Conservation (phyloP, 1,284 basidiomycete species). For the Cryptococcus amylolentus region DNA sequence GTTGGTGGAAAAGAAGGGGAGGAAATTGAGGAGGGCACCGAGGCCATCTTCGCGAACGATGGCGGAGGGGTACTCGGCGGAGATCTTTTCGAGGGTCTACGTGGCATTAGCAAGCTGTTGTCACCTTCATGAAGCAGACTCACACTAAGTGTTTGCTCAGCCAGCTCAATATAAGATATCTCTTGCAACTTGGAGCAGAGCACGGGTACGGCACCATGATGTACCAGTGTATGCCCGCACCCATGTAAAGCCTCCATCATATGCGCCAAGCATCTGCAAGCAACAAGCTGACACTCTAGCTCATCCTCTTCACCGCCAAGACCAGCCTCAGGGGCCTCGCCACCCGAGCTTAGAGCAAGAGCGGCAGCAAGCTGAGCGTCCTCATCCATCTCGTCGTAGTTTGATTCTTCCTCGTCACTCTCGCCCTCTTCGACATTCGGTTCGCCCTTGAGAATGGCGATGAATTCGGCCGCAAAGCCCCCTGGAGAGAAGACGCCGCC, state of each 20-base stretch:
- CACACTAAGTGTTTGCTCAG: constrained; percentile 92
- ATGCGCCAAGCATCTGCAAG: constrained; percentile 90
- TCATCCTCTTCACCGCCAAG: constrained; percentile 51
- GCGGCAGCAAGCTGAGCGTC: constrained; percentile 81
- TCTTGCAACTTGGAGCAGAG: constrained; percentile 92
- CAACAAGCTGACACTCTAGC: constrained; percentile 84
- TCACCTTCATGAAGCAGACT: constrained; percentile 50
- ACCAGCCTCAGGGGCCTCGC: constrained; percentile 25
- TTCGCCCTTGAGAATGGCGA: constrained; percentile 84
- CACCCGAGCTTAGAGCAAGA: constrained; percentile 56
- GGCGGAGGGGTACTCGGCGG: constrained; percentile 87
- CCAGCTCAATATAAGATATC: constrained; percentile 93
- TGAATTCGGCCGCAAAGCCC: constrained; percentile 85
- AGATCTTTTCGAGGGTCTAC: constrained; percentile 94
- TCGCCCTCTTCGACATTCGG: constrained; percentile 40
- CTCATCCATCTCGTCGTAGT: constrained; percentile 57
- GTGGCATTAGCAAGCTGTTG: constrained; percentile 15
- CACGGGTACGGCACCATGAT: constrained; percentile 90
- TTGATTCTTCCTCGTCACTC: constrained; percentile 45
- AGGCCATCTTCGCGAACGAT: constrained; percentile 92
- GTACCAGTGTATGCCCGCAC: constrained; percentile 87
- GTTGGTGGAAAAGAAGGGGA: constrained; percentile 95
- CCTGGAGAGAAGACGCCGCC: constrained; percentile 85
- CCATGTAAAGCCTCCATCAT: constrained; percentile 95
- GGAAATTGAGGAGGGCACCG: constrained; percentile 81